Percentiles rank a stretch among this genome's conserved stretches.
phyloP scores from a whole-genome alignment of 2,329 filamentous ascomycete species.

The Aureobasidium mangrovei region DNA sequence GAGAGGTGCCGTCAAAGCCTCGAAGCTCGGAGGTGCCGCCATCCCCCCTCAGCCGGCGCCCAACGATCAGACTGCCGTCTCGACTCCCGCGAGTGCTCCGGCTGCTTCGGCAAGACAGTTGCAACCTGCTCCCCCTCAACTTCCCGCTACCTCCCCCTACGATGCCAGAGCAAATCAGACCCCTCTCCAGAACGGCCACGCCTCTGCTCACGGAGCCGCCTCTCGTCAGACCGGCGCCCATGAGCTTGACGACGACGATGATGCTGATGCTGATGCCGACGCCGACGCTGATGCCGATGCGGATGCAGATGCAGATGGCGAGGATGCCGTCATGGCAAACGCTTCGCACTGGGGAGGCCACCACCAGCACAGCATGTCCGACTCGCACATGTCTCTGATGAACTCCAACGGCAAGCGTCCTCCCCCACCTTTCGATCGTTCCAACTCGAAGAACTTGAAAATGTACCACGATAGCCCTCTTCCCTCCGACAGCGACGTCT shows the following conservation, averaged over 20 bases:
- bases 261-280: conserved; percentile 10
- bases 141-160: background rate
- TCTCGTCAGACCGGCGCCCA: background rate
- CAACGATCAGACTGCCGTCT: background rate
- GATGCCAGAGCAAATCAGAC: background rate
- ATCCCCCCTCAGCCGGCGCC: background rate
- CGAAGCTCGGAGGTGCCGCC: background rate
- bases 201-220: background rate
- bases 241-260: conserved; percentile 1
- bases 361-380: conserved; percentile 7
- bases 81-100: background rate
- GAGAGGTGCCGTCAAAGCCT: conserved; percentile 14
- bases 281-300: conserved; percentile 15
- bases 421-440: conserved; percentile 1
- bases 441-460: conserved; percentile 10
- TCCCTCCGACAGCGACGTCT: conserved; percentile 6
- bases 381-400: conserved; percentile 7
- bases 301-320: conserved; percentile 14
- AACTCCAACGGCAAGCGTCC: conserved; percentile 17
- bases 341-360: conserved; percentile 1
- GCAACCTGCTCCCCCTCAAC: background rate
- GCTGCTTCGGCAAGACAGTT: background rate
- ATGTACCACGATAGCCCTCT: conserved; percentile 13
- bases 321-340: conserved; percentile 1
- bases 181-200: conserved; percentile 5